Evolutionary conservation across 495 filamentous ascomycete genomes (phyloP).

Genomic region (Hypoxylon fragiforme): DNA sequence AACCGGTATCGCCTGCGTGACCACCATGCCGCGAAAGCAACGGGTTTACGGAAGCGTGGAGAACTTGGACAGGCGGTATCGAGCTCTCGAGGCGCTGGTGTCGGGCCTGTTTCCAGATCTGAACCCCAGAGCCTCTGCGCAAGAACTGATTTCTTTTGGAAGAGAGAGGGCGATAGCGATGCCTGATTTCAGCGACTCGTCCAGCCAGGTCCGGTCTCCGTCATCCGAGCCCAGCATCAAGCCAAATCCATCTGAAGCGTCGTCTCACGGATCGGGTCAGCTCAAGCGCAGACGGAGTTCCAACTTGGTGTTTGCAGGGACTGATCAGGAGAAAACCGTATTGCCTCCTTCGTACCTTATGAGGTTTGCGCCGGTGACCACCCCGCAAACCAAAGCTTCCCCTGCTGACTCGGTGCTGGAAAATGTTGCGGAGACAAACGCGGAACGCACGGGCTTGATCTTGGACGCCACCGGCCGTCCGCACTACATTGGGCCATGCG

Average conservation of each 20-base stretch:
- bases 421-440: not conserved
- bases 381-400: not conserved
- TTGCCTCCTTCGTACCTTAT: conserved; percentile 27
- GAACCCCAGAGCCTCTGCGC: conserved; percentile 40
- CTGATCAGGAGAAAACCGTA: conserved; percentile 14
- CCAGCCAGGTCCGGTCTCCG: not conserved
- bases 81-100: conserved; percentile 50
- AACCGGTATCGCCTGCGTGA: conserved; percentile 47
- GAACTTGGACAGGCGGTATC: conserved; percentile 47
- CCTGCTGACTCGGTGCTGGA: conserved; percentile 4
- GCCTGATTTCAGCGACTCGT: conserved; percentile 34
- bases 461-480: conserved; percentile 40
- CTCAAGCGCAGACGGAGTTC: not conserved
- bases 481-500: conserved; percentile 46
- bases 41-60: conserved; percentile 57
- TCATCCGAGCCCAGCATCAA: not conserved
- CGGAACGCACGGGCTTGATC: conserved; percentile 31
- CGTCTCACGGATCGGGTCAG: not conserved
- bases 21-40: conserved; percentile 52
- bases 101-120: conserved; percentile 50
- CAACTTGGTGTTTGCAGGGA: conserved; percentile 18
- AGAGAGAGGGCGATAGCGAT: conserved; percentile 36
- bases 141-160: conserved; percentile 42
- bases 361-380: not conserved
- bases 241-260: not conserved